Base-by-base conservation (phyloP, 768 basidiomycete species). In the Leccinellum albellum region DNA sequence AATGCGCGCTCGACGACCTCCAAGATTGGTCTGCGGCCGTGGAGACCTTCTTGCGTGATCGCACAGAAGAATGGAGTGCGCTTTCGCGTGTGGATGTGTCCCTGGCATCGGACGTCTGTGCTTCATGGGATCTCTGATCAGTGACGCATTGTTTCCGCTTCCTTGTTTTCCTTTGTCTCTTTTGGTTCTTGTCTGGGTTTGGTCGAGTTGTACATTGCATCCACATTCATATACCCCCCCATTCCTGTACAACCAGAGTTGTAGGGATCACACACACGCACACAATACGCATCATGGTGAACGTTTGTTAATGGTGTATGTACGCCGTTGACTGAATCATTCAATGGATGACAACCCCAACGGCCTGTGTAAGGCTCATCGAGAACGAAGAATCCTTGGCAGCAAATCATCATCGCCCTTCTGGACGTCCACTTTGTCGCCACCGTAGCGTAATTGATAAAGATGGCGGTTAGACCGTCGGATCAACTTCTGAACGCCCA, bases 1-100 rank as follows among this genome's bases (percentile, higher is more conserved):
- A 71, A 44, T 73, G 71, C 24, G 70, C 70, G 0, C 58, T 73
- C 14, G 70, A 73, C 21, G 70, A 71, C 50, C 66, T 71, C 53
- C 50, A 62, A 35, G 70, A 71, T 10, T 71, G 70, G 70, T 32
- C 46, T 17, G 48, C 53, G 3, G 62, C 64, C 15, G 21, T 71
- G 4, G 63, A 71, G 0, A 21, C 47, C 1, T 71, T 70, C 13
- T 23, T 72, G 42, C 24, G 24, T 2, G 49, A 20, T 13, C 68
- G 61, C 20, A 57, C 61, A 28, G 54, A 56, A 1, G 62, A 57
- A 4, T 71, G 70, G 67, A 14, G 24, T 21, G 31, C 55, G 0
- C 63, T 71, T 15, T 35, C 59, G 1, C 61, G 55, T 7, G 37
- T 71, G 3, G 54, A 59, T 8, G 57, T 71, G 8, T 60, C 58